Evolutionary conservation across 805 yeast species (phyloP), one percentile per base, ranked within the genome.

Genomic region (Wickerhamiella sorbophila): DNA sequence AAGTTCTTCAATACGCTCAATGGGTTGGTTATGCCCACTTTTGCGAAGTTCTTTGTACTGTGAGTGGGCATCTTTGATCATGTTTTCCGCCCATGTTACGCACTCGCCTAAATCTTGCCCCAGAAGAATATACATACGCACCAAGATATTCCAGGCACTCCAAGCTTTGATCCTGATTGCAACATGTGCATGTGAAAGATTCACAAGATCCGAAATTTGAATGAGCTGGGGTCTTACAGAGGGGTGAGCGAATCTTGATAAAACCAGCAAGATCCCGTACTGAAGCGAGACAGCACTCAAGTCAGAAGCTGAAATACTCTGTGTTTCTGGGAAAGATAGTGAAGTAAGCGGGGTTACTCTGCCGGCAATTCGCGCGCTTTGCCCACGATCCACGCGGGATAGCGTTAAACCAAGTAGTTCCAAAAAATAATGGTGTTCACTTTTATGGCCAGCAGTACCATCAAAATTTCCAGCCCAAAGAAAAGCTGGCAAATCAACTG

Each of bases 381-480:
- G 31, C 4, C 8, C 18, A 1, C 24, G 14, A 3, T 42, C 45
- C 10, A 29, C 34, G 31, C 17, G 2, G 6, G 17, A 31, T 17
- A 53, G 27, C 2, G 53, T 45, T 17, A 39, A 29, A 2, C 57
- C 57, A 5, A 53, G 41, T 9, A 52, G 41, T 31, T 53, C 57
- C 16, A 52, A 33, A 36, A 53, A 53, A 24, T 42, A 26, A 4
- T 44, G 41, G 31, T 45, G 47, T 20, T 43, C 50, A 2, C 39
- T 36, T 3, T 39, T 36, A 1, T 45, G 49, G 4, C 9, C n/a
- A 2, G 18, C 4, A 1, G 31, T n/a, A 4, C 55, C 57, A 15
- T 48, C 49, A 26, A 53, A 52, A 2, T 10, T 18, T 9, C 48
- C 46, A 1, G 22, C 33, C 34, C 40, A 35, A 34, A 51, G 17